Evolutionary conservation across 331 rosid species (phyloP).

Genomic region (Pyracantha coccinea): DNA sequence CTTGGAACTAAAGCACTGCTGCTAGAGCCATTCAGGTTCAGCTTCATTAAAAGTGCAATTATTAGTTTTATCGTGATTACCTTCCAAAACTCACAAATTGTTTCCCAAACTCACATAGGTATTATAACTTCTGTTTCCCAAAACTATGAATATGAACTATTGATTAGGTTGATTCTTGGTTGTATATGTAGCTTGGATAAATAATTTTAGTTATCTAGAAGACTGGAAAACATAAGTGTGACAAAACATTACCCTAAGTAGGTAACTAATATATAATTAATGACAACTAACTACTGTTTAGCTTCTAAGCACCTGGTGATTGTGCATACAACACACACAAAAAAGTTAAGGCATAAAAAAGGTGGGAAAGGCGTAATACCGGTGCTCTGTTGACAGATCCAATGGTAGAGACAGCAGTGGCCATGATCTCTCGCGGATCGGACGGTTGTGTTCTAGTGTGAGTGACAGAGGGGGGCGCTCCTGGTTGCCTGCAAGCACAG

Average conservation of each 20-base stretch:
- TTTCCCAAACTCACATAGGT: no score
- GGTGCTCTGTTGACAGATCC: conserved; percentile 63
- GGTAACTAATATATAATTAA: no score
- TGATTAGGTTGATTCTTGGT: not conserved
- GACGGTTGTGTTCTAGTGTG: not conserved
- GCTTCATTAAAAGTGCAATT: conserved; percentile 24
- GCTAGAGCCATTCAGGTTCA: conserved; percentile 62
- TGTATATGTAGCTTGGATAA: not conserved
- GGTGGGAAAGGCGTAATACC: conserved; percentile 24
- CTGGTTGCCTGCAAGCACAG: not conserved
- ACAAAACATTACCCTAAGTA: no score
- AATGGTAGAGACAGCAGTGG: conserved; percentile 70
- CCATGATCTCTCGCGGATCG: conserved; percentile 37
- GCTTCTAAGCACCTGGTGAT: not conserved
- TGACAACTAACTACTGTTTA: not conserved
- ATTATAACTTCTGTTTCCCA: not conserved
- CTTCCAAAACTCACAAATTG: not conserved
- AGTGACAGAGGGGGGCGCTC: not conserved
- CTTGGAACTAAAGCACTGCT: conserved; percentile 46
- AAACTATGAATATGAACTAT: not conserved
- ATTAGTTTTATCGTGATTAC: not conserved
- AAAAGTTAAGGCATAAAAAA: not conserved
- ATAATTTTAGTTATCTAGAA: no score
- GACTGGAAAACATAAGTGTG: no score
- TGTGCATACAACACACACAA: not conserved